Percentiles rank a stretch among this genome's conserved stretches.
Evolutionary conservation across 306 rosid species (phyloP).

Genomic region (Fagus sylvatica): DNA sequence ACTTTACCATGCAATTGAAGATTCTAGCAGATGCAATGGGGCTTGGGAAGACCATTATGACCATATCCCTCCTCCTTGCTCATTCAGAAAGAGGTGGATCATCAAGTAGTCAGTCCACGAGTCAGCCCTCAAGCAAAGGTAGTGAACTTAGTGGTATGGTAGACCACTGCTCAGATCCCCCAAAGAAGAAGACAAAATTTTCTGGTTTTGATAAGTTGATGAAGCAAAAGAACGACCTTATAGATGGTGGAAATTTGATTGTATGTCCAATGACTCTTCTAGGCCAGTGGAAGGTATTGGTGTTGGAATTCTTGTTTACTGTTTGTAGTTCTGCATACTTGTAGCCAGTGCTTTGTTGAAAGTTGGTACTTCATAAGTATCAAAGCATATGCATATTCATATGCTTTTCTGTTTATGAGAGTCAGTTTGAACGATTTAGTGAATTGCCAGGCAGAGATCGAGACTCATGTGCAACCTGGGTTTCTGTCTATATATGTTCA

Average conservation of each 20-base stretch:
- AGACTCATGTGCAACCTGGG: slow-evolving; percentile 78
- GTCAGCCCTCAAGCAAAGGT: slow-evolving; percentile 41
- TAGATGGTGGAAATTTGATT: slow-evolving; percentile 77
- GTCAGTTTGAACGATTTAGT: slow-evolving; percentile 30
- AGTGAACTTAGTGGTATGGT: slow-evolving; percentile 39
- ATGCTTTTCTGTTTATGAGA: slow-evolving; percentile 7
- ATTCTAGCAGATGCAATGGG: slow-evolving; percentile 99
- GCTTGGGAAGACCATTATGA: slow-evolving; percentile 96
- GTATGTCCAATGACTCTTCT: slow-evolving; percentile 93
- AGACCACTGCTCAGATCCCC: slow-evolving; percentile 33
- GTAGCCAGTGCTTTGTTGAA: slow-evolving; percentile 22
- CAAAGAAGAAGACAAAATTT: slow-evolving; percentile 50
- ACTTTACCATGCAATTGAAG: slow-evolving; percentile 50
- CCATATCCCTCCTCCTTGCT: slow-evolving; percentile 81
- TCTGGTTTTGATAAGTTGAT: slow-evolving; percentile 67
- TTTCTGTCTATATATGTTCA: slow-evolving; percentile 75
- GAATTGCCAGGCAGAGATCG: slow-evolving; percentile 82
- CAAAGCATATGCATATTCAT: slow-evolving; percentile 16
- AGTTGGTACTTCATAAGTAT: slow-evolving; percentile 3
- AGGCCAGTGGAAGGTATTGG: slow-evolving; percentile 92
- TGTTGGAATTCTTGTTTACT: slow-evolving; percentile 1
- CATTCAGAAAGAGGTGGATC: slow-evolving; percentile 65
- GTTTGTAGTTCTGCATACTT: slow-evolving; percentile 21
- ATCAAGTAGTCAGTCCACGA: slow-evolving; percentile 41
- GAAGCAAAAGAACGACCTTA: slow-evolving; percentile 53